These are phyloP conservation scores for Candida awuae DNA, from an alignment of 805 yeast genomes.

Conservation along the genomic window DNA sequence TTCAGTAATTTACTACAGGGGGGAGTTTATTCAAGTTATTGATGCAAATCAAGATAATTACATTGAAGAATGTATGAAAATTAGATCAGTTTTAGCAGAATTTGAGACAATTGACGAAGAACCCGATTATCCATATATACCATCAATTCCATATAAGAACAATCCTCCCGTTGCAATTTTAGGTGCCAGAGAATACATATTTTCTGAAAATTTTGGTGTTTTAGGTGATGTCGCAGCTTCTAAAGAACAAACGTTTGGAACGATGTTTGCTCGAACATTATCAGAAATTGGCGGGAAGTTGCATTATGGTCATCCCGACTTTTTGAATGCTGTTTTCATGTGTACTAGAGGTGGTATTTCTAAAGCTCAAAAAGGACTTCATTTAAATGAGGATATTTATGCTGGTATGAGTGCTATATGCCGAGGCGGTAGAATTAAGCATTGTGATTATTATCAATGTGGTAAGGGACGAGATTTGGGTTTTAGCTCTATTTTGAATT, in stretches of 20 bases:
- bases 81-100: slow-evolving; percentile 79
- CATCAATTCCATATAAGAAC: slow-evolving; percentile 42
- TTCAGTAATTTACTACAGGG: slow-evolving; percentile 78
- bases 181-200: slow-evolving; percentile 92
- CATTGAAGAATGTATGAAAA: slow-evolving; percentile 86
- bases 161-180: slow-evolving; percentile 74
- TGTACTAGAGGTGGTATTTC: slow-evolving; percentile 93
- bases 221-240: slow-evolving; percentile 97
- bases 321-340: slow-evolving; percentile 84
- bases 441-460: slow-evolving; percentile 92
- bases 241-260: slow-evolving; percentile 94
- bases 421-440: slow-evolving; percentile 91
- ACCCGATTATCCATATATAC: slow-evolving; percentile 40
- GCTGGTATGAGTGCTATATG: slow-evolving; percentile 89
- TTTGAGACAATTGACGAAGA: slow-evolving; percentile 65
- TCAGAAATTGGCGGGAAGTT: slow-evolving; percentile 92
- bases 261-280: slow-evolving; percentile 85
- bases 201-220: slow-evolving; percentile 87
- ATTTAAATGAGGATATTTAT: slow-evolving; percentile 88
- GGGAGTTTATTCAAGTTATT: slow-evolving; percentile 89
- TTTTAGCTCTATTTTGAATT: slow-evolving; percentile 83
- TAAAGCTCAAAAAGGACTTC: slow-evolving; percentile 89
- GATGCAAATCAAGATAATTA: slow-evolving; percentile 97
- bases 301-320: slow-evolving; percentile 97
- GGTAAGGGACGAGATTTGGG: slow-evolving; percentile 97